Conservation (phyloP, 2,329 filamentous ascomycete genomes). For the Neurospora sp. region DNA sequence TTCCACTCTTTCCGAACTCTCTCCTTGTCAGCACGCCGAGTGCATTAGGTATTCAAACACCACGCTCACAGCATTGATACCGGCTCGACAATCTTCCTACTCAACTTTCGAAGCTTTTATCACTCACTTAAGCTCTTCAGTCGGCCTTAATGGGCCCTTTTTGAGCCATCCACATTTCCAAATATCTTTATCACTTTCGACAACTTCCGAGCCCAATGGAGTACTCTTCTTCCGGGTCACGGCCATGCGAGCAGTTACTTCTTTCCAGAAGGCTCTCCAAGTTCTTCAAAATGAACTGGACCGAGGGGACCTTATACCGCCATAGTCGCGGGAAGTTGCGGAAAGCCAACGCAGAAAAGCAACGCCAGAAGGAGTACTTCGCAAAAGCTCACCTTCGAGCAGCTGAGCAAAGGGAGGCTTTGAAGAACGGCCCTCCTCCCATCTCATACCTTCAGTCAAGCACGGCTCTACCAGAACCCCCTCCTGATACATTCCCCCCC, state of each 20-base stretch:
- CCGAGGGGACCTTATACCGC: conserved; percentile 35
- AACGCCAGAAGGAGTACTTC: conserved; percentile 38
- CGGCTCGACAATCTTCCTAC: neutral
- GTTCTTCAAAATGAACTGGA: conserved; percentile 37
- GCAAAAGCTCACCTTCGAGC: conserved; percentile 30
- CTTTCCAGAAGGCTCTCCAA: neutral
- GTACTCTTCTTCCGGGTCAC: neutral
- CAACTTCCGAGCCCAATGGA: neutral
- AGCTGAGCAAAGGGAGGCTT: conserved; percentile 13
- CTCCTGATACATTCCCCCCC: neutral
- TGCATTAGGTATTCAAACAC: neutral
- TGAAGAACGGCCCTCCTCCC: conserved; percentile 23
- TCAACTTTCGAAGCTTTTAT: neutral
- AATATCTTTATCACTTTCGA: neutral
- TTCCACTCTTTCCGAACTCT: neutral
- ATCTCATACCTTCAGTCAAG: conserved; percentile 19
- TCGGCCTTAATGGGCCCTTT: neutral
- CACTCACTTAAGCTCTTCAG: neutral
- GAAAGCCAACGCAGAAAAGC: conserved; percentile 22
- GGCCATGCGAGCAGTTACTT: neutral
- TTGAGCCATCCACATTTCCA: neutral
- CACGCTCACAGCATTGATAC: neutral
- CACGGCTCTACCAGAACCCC: neutral
- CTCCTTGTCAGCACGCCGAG: neutral
- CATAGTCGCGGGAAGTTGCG: conserved; percentile 27